phyloP scores from a whole-genome alignment of 148 eudicot genomes.

The Linanthus parryae region DNA sequence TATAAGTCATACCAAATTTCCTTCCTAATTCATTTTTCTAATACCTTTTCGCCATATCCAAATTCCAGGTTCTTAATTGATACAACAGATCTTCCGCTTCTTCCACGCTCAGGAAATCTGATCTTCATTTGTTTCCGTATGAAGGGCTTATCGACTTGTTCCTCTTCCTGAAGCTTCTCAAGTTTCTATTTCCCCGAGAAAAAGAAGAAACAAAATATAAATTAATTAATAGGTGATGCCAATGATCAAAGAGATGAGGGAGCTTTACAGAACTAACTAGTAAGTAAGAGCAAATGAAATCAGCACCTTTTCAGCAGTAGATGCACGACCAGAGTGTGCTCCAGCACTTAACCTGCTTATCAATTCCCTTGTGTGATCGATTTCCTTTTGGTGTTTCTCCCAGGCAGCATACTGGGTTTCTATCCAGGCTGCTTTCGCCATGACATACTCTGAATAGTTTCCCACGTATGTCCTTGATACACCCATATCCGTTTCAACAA shows the following conservation, averaged over 20 bases:
- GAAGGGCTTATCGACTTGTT: conserved; percentile 92
- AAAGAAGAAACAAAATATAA: background rate
- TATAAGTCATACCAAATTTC: too few relatives aligned
- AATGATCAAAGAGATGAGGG: background rate
- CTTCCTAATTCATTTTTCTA: too few relatives aligned
- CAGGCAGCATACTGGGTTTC: conserved; percentile 91
- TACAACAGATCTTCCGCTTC: conserved; percentile 76
- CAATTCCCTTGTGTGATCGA: conserved; percentile 69
- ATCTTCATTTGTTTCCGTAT: conserved; percentile 94
- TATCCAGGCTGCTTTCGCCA: conserved; percentile 84
- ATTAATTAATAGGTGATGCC: too few relatives aligned
- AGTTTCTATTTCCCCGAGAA: conserved; percentile 50
- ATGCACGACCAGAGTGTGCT: conserved; percentile 81
- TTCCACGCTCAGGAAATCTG: conserved; percentile 92
- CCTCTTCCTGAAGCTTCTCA: conserved; percentile 88
- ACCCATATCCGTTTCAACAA: conserved; percentile 98
- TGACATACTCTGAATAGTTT: conserved; percentile 76
- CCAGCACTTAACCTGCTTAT: conserved; percentile 75
- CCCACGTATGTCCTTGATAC: conserved; percentile 80
- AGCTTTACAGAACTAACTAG: background rate
- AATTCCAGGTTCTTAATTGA: conserved; percentile 65
- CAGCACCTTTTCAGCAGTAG: conserved; percentile 89
- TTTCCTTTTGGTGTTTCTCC: conserved; percentile 97
- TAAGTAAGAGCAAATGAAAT: background rate
- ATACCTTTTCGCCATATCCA: conserved; percentile 69